Conservation (phyloP, 306 rosid genomes). For the Ziziphus jujuba region DNA sequence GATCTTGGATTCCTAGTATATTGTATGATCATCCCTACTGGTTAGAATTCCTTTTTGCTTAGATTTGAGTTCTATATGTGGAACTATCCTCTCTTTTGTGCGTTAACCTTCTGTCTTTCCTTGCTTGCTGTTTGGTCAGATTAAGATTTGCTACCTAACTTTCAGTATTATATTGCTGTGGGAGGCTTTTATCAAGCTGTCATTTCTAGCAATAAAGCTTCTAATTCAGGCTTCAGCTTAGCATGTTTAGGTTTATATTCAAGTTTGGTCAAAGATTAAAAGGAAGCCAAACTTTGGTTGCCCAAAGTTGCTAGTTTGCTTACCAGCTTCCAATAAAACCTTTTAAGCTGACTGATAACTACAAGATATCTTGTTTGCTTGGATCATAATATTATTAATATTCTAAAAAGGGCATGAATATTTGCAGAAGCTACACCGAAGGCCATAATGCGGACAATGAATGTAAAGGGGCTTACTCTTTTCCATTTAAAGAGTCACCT, state of each 20-base stretch:
- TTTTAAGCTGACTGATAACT: not conserved
- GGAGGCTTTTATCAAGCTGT: not conserved
- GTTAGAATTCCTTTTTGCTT: not conserved
- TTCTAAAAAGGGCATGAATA: conserved; percentile 37
- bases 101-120: conserved; percentile 1
- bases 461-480: conserved; percentile 95
- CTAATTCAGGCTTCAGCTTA: not conserved
- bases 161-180: not conserved
- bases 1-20: too few relatives aligned
- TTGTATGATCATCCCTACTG: not conserved
- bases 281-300: not conserved
- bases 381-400: conserved; percentile 17
- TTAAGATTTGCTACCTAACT: not conserved
- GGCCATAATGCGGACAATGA: conserved; percentile 99
- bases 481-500: conserved; percentile 99
- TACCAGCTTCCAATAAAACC: not conserved
- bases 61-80: not conserved
- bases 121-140: not conserved
- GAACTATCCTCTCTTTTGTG: not conserved
- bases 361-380: not conserved
- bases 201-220: not conserved
- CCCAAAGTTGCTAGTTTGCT: not conserved
- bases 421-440: conserved; percentile 98
- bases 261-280: not conserved
- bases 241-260: conserved; percentile 4